A percentile compares a stretch with the other conserved stretches of the same genome.
phyloP scores from a whole-genome alignment of 345 rosid genomes.

The Sapria himalayana region DNA sequence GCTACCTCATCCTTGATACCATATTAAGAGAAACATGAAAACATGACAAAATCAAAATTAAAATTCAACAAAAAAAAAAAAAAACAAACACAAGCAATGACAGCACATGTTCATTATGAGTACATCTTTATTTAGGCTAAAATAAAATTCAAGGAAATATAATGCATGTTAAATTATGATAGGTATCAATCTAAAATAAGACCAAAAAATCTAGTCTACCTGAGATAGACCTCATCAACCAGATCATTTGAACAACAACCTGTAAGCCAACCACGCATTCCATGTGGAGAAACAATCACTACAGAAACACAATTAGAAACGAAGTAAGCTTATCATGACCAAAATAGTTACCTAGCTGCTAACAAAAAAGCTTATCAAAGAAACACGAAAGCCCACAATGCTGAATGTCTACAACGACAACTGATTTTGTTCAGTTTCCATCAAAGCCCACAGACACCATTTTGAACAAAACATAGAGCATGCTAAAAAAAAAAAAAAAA shows the following conservation, averaged over 20 bases:
- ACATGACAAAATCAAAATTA: no score
- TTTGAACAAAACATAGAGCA: no score
- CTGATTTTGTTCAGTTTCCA: no score
- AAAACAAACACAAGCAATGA: neutral
- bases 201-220: slow-evolving; percentile 19
- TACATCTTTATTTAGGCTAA: neutral
- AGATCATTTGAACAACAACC: slow-evolving; percentile 85
- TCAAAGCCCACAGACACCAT: no score
- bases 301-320: slow-evolving; percentile 15
- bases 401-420: no score
- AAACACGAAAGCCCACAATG: neutral
- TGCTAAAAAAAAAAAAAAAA: no score
- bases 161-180: neutral
- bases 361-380: neutral
- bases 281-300: slow-evolving; percentile 96
- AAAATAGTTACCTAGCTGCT: slow-evolving; percentile 4
- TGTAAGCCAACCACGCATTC: slow-evolving; percentile 80
- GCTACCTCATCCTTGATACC: no score
- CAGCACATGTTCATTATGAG: neutral
- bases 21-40: no score
- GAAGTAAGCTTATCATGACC: no score
- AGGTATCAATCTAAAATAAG: slow-evolving; percentile 5
- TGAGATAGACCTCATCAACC: slow-evolving; percentile 75
- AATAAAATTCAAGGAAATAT: neutral
- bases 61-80: slow-evolving; percentile 6